A percentile compares a stretch with the other conserved stretches of the same genome.
Evolutionary conservation across 352 stramenopile genomes (phyloP).

Genomic region (Phytopythium sindhum): DNA sequence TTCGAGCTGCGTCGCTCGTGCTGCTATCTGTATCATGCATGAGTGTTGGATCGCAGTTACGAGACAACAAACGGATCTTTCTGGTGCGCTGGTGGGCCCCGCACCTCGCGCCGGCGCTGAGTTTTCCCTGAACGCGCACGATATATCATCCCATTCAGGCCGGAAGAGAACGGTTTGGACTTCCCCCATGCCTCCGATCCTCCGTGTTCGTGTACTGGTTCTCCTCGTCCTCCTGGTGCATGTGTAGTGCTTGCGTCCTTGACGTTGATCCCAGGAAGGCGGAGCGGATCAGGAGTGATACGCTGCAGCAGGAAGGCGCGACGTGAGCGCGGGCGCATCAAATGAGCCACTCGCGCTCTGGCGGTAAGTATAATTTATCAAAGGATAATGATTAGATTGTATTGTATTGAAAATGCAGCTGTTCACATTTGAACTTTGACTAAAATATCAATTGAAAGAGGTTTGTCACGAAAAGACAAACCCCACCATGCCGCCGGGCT

Average conservation of each 20-base stretch:
- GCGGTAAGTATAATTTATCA: neutral
- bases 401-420: neutral
- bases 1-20: neutral
- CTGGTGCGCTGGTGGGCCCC: neutral
- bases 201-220: neutral
- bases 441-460: neutral
- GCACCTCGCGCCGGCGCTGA: neutral
- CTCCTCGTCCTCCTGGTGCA: neutral
- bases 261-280: neutral
- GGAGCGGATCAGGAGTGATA: neutral
- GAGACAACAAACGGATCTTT: neutral
- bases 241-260: no score
- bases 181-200: neutral
- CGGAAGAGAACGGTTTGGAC: neutral
- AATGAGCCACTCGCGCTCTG: slow-evolving; percentile 3
- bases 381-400: neutral
- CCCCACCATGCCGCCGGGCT: neutral
- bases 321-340: neutral
- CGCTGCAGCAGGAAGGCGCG: no score
- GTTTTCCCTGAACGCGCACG: neutral
- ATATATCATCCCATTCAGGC: neutral
- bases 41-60: no score
- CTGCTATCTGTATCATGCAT: no score
- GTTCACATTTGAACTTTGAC: neutral
- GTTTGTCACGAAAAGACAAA: neutral